Conservation (phyloP, 805 yeast genomes). For the Myxozyma udenii region DNA sequence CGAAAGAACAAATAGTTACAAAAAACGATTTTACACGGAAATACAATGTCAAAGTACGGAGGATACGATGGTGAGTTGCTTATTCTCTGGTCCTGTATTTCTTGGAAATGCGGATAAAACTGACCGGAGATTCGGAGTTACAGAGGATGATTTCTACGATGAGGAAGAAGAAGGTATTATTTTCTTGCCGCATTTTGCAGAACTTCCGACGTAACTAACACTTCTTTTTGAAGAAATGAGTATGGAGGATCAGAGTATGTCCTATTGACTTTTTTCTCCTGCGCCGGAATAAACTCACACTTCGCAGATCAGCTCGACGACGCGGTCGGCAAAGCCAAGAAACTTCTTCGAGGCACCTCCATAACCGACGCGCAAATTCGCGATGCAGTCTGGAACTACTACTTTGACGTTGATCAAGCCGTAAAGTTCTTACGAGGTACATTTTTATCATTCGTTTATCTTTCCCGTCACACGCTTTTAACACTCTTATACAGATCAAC, state of each 20-base stretch:
- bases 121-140: too few relatives aligned
- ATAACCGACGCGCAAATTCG: slow-evolving; percentile 52
- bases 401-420: slow-evolving; percentile 53
- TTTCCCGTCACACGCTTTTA: not conserved
- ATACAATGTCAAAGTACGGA: slow-evolving; percentile 17
- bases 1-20: too few relatives aligned
- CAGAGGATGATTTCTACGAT: slow-evolving; percentile 29
- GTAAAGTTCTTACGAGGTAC: slow-evolving; percentile 45
- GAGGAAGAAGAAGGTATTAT: slow-evolving; percentile 26
- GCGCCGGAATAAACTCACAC: too few relatives aligned
- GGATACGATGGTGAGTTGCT: slow-evolving; percentile 15
- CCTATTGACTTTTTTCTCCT: not conserved
- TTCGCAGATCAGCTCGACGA: slow-evolving; percentile 29
- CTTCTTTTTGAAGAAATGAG: slow-evolving; percentile 28
- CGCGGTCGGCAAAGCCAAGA: slow-evolving; percentile 31
- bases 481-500: slow-evolving; percentile 18
- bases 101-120: too few relatives aligned
- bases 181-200: not conserved
- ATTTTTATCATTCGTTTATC: not conserved
- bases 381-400: slow-evolving; percentile 58
- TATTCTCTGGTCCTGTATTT: not conserved
- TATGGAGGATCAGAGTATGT: slow-evolving; percentile 34
- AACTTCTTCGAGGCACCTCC: slow-evolving; percentile 38
- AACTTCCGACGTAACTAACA: too few relatives aligned
- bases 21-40: too few relatives aligned